Evolutionary conservation across 2,329 filamentous ascomycete genomes (phyloP).

Genomic region (Fusarium sp.): DNA sequence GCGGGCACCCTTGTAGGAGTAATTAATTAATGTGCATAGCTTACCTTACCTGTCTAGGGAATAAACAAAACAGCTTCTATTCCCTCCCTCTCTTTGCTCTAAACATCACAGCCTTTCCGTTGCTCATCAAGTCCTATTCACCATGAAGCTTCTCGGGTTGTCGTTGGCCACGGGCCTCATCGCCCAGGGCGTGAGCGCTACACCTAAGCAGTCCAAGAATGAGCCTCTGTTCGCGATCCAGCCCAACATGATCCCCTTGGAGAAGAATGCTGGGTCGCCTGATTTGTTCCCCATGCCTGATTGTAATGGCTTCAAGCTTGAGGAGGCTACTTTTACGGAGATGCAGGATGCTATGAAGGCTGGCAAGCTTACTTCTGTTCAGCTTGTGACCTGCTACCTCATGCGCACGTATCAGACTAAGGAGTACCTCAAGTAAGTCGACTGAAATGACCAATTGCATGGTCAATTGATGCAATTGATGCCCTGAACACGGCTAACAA

Average conservation of each 20-base stretch:
- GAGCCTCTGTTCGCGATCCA: slow-evolving; percentile 37
- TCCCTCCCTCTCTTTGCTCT: neutral
- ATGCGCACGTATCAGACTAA: slow-evolving; percentile 70
- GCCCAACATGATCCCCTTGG: slow-evolving; percentile 49
- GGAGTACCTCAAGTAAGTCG: slow-evolving; percentile 68
- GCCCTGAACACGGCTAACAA: neutral
- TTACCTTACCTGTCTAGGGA: neutral
- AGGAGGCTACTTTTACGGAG: slow-evolving; percentile 76
- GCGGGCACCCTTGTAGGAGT: neutral
- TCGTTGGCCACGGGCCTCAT: slow-evolving; percentile 40
- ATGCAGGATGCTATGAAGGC: slow-evolving; percentile 68
- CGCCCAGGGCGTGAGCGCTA: slow-evolving; percentile 21
- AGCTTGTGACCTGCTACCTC: slow-evolving; percentile 72
- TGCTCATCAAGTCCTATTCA: neutral
- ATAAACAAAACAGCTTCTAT: slow-evolving; percentile 18
- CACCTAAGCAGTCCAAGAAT: slow-evolving; percentile 1
- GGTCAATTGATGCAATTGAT: neutral
- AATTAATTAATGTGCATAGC: neutral
- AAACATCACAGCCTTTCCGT: neutral
- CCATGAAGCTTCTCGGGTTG: slow-evolving; percentile 38
- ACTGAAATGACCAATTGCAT: neutral
- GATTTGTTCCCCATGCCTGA: slow-evolving; percentile 69
- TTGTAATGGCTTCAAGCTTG: slow-evolving; percentile 69
- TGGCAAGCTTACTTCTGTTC: slow-evolving; percentile 66
- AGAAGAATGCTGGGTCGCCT: slow-evolving; percentile 50